These are phyloP conservation scores for Ichthyophthirius multifiliis DNA, from an alignment of 169 alveolate species.

Conservation along the genomic window DNA sequence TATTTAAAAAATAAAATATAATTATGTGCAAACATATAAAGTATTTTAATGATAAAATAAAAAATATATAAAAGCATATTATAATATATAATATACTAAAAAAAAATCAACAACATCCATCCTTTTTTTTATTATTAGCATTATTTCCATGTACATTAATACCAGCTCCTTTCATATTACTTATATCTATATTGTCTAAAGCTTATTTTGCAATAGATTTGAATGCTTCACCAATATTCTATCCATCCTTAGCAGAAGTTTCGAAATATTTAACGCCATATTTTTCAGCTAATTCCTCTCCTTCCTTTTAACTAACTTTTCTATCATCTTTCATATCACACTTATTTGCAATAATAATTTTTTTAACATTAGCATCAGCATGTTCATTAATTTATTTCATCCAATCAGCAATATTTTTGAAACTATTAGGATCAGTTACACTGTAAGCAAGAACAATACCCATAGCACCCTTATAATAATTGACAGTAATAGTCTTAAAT, in stretches of 20 bases:
- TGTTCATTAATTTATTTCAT: slow-evolving; percentile 40
- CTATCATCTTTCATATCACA: slow-evolving; percentile 44
- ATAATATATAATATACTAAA: too few relatives aligned
- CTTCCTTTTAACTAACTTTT: slow-evolving; percentile 46
- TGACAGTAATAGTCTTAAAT: slow-evolving; percentile 46
- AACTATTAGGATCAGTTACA: slow-evolving; percentile 43
- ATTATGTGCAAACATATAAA: too few relatives aligned
- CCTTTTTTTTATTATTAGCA: too few relatives aligned
- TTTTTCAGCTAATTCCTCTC: slow-evolving; percentile 56
- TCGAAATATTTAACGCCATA: slow-evolving; percentile 63
- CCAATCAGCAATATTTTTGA: slow-evolving; percentile 50
- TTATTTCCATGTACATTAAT: too few relatives aligned
- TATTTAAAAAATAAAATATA: too few relatives aligned
- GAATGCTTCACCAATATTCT: slow-evolving; percentile 26
- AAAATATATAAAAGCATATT: too few relatives aligned
- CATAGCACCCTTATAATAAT: slow-evolving; percentile 53
- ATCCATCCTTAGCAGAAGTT: slow-evolving; percentile 64
- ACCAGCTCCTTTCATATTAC: too few relatives aligned
- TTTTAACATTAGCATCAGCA: slow-evolving; percentile 22
- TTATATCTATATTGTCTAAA: too few relatives aligned
- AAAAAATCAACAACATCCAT: too few relatives aligned
- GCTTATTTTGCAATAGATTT: slow-evolving; percentile 11
- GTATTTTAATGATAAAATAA: too few relatives aligned
- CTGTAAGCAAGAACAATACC: slow-evolving; percentile 55
- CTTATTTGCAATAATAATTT: slow-evolving; percentile 43